Percentiles rank a stretch among this genome's conserved stretches.
Evolutionary conservation across 2,329 filamentous ascomycete species (phyloP).

Genomic region (Lasiodiplodia citricola): DNA sequence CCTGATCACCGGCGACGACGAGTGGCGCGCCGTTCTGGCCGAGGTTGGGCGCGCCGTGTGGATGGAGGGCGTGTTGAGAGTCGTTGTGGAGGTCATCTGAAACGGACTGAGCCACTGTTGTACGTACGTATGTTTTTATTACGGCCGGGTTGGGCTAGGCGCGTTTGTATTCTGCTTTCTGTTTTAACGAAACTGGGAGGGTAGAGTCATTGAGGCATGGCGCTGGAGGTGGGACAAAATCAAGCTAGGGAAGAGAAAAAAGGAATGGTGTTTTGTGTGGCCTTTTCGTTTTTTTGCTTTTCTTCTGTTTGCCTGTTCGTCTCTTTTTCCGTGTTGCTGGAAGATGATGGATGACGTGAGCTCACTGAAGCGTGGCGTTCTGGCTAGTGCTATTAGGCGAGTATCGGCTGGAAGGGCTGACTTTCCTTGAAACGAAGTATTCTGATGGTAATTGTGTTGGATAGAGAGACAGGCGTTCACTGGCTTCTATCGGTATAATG

Average conservation of each 20-base stretch:
- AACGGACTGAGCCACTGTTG: no score
- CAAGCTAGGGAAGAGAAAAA: background rate
- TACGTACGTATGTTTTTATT: background rate
- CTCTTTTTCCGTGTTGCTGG: background rate
- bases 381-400: background rate
- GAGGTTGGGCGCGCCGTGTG: slow-evolving; percentile 38
- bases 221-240: background rate
- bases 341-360: background rate
- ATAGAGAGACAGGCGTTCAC: no score
- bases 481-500: no score
- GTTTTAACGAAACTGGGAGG: background rate
- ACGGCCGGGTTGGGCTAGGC: background rate
- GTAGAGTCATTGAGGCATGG: background rate
- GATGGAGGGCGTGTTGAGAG: slow-evolving; percentile 37
- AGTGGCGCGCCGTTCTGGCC: slow-evolving; percentile 36
- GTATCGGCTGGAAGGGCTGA: no score
- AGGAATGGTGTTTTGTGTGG: background rate
- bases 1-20: slow-evolving; percentile 32
- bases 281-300: background rate
- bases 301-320: background rate
- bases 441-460: no score
- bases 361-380: background rate
- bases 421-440: no score
- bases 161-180: background rate
- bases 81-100: slow-evolving; percentile 37